Conservation (phyloP, 257 asterid genomes). For the Jacaranda mimosifolia region DNA sequence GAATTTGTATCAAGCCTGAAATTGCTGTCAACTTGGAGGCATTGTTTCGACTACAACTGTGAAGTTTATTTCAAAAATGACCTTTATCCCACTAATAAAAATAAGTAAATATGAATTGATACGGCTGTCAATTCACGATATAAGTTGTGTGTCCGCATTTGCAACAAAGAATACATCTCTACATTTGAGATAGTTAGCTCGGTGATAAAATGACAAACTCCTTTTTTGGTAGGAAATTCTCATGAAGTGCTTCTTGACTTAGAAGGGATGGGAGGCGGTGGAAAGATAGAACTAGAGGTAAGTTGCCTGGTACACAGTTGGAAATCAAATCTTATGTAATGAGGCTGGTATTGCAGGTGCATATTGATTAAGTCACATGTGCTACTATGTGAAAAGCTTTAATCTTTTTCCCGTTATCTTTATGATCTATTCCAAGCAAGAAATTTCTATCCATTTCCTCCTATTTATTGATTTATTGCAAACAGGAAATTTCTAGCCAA, state of each 20-base stretch:
- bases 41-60: conserved; percentile 12
- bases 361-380: background rate
- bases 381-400: conserved; percentile 3
- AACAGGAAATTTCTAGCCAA: background rate
- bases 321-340: conserved; percentile 20
- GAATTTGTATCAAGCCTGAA: conserved; percentile 5
- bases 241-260: conserved; percentile 84
- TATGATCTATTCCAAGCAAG: conserved; percentile 19
- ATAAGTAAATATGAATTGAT: conserved; percentile 15
- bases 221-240: conserved; percentile 65
- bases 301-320: conserved; percentile 39
- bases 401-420: background rate
- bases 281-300: conserved; percentile 92
- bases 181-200: conserved; percentile 28
- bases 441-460: background rate
- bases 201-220: conserved; percentile 32
- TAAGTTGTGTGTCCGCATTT: conserved; percentile 32
- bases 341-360: conserved; percentile 7
- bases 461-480: background rate
- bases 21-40: conserved; percentile 14
- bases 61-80: background rate
- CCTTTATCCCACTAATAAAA: background rate
- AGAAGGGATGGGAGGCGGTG: conserved; percentile 99
- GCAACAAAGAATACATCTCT: conserved; percentile 20
- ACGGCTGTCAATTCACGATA: background rate